phyloP scores from a whole-genome alignment of 768 basidiomycete genomes.

The Pisolithus sp. region DNA sequence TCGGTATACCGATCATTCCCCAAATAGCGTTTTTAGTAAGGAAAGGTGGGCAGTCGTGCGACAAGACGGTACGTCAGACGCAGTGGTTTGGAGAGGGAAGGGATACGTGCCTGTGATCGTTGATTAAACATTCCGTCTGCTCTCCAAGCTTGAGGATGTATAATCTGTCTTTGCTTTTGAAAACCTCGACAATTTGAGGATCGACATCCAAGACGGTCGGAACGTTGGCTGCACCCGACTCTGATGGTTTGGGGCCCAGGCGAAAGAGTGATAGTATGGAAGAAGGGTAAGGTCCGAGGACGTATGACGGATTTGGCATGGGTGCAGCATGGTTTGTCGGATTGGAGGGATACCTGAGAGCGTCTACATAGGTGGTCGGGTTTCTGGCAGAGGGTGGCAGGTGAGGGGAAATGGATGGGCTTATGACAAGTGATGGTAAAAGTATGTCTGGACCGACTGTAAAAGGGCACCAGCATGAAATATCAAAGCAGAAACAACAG shows the following conservation, averaged over 20 bases:
- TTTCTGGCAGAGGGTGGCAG: constrained; percentile 8
- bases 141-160: constrained; percentile 85
- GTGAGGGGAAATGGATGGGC: constrained; percentile 9
- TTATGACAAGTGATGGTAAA: constrained; percentile 4
- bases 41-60: constrained; percentile 6
- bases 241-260: constrained; percentile 25
- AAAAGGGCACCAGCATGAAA: constrained; percentile 7
- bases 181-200: constrained; percentile 77
- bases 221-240: constrained; percentile 22
- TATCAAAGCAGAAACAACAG: neutral
- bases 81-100: neutral
- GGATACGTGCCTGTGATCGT: constrained; percentile 57
- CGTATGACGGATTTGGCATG: constrained; percentile 10
- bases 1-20: constrained; percentile 11
- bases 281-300: constrained; percentile 5
- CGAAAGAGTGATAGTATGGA: constrained; percentile 12
- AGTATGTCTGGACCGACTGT: constrained; percentile 1
- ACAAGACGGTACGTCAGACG: neutral
- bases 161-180: constrained; percentile 81
- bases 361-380: constrained; percentile 8
- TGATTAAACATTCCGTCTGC: constrained; percentile 73
- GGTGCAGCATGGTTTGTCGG: constrained; percentile 3
- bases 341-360: constrained; percentile 10
- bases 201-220: constrained; percentile 48
- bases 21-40: neutral